These are phyloP conservation scores for Chimonanthus praecox DNA, from an alignment of 164 flowering plant genomes.

Conservation along the genomic window DNA sequence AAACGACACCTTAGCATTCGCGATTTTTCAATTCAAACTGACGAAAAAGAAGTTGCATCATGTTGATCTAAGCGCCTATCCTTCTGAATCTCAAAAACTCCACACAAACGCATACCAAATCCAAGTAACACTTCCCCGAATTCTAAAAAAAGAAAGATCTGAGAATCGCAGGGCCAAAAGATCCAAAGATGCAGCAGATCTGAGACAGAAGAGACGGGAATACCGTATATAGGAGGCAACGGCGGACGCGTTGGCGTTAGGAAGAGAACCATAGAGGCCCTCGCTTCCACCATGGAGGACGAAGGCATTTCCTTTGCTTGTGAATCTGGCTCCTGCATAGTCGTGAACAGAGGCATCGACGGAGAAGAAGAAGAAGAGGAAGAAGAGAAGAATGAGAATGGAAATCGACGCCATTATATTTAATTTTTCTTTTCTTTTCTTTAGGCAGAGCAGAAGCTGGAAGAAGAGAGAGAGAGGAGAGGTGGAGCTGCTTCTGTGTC, in stretches of 20 bases:
- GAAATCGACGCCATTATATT: background rate
- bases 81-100: too few relatives aligned
- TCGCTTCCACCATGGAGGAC: conserved; percentile 94
- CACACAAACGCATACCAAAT: background rate
- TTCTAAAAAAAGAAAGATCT: background rate
- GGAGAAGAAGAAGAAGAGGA: background rate
- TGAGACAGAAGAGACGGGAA: background rate
- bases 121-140: too few relatives aligned
- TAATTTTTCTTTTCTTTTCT: background rate
- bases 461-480: background rate
- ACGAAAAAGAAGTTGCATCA: too few relatives aligned
- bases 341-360: conserved; percentile 60
- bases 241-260: conserved; percentile 18
- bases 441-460: background rate
- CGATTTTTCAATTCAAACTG: too few relatives aligned
- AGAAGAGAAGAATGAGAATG: background rate
- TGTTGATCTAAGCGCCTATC: too few relatives aligned
- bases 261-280: conserved; percentile 67
- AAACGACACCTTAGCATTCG: too few relatives aligned
- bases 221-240: conserved; percentile 63
- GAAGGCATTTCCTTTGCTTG: conserved; percentile 76
- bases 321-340: conserved; percentile 50
- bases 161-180: background rate
- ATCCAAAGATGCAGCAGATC: background rate
- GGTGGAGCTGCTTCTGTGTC: background rate